A percentile compares a stretch with the other conserved stretches of the same genome.
Evolutionary conservation across 2,329 filamentous ascomycete species (phyloP).

Genomic region (Talaromyces sp.): DNA sequence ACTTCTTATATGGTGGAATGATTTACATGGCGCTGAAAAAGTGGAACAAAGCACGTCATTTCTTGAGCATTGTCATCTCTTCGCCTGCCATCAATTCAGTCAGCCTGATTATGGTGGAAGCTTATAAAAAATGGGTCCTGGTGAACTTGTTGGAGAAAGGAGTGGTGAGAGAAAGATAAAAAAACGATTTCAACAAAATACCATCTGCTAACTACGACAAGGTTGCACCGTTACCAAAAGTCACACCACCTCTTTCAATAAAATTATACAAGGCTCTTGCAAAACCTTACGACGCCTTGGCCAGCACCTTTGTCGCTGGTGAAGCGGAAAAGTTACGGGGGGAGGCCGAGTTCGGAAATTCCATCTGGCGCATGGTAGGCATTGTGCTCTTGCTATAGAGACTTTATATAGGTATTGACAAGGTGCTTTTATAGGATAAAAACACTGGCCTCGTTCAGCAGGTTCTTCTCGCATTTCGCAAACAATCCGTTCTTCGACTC

Average conservation of each 20-base stretch:
- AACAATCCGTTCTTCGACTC: slow-evolving; percentile 70
- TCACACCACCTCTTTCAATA: slow-evolving; percentile 49
- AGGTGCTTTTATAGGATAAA: slow-evolving; percentile 52
- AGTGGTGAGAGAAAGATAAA: slow-evolving; percentile 38
- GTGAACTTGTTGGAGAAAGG: slow-evolving; percentile 69
- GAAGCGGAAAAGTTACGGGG: slow-evolving; percentile 57
- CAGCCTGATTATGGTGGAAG: slow-evolving; percentile 78
- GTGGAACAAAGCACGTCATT: slow-evolving; percentile 60
- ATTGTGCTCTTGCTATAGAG: neutral
- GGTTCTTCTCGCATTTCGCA: slow-evolving; percentile 66
- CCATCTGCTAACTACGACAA: slow-evolving; percentile 7
- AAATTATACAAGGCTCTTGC: slow-evolving; percentile 57
- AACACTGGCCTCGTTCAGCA: slow-evolving; percentile 68
- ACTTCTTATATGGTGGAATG: slow-evolving; percentile 62
- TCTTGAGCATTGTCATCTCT: slow-evolving; percentile 62
- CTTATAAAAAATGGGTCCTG: slow-evolving; percentile 88
- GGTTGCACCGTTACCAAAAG: slow-evolving; percentile 49
- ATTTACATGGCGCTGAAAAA: slow-evolving; percentile 57
- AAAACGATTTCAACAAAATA: neutral
- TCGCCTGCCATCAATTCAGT: slow-evolving; percentile 61
- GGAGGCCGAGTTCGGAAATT: slow-evolving; percentile 57
- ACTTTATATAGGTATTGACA: neutral
- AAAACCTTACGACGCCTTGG: slow-evolving; percentile 68
- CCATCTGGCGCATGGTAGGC: slow-evolving; percentile 57
- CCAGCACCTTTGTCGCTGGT: slow-evolving; percentile 61